These are phyloP conservation scores for Lenzites betulinus DNA, from an alignment of 768 basidiomycete species.

Conservation along the genomic window DNA sequence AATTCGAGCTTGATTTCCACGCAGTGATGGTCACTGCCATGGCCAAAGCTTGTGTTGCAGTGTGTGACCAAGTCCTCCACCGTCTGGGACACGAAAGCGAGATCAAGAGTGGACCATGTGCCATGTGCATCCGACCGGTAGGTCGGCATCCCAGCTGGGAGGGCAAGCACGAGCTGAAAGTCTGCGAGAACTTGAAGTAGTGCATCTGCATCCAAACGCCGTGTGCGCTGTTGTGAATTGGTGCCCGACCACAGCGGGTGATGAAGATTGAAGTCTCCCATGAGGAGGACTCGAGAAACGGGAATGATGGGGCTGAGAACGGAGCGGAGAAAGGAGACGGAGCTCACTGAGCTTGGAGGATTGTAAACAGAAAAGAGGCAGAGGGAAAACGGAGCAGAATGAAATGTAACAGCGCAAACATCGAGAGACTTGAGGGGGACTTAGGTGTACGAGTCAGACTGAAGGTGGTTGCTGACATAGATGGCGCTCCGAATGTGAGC, in stretches of 20 bases:
- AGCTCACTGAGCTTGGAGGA: too few relatives aligned
- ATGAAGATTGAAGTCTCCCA: slow-evolving; percentile 13
- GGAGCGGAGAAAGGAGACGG: background rate
- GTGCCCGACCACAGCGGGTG: slow-evolving; percentile 10
- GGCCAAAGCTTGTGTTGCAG: background rate
- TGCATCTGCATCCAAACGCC: background rate
- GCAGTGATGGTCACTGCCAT: slow-evolving; percentile 40
- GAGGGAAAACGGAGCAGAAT: background rate
- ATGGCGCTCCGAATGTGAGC: background rate
- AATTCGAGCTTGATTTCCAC: slow-evolving; percentile 36
- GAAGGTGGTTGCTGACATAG: slow-evolving; percentile 4
- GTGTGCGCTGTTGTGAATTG: background rate
- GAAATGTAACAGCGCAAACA: background rate
- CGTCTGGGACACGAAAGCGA: background rate
- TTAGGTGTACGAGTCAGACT: slow-evolving; percentile 5
- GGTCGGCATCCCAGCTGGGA: background rate
- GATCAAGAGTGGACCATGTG: slow-evolving; percentile 6
- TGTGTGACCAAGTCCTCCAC: background rate
- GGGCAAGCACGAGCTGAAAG: background rate
- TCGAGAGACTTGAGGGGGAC: background rate
- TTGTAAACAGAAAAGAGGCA: slow-evolving; percentile 4
- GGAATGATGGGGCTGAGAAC: background rate
- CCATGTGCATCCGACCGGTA: slow-evolving; percentile 2
- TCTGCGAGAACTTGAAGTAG: background rate
- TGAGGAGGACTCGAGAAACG: background rate